Conservation (phyloP, 2,329 filamentous ascomycete species). For the Aureobasidium sp. region DNA sequence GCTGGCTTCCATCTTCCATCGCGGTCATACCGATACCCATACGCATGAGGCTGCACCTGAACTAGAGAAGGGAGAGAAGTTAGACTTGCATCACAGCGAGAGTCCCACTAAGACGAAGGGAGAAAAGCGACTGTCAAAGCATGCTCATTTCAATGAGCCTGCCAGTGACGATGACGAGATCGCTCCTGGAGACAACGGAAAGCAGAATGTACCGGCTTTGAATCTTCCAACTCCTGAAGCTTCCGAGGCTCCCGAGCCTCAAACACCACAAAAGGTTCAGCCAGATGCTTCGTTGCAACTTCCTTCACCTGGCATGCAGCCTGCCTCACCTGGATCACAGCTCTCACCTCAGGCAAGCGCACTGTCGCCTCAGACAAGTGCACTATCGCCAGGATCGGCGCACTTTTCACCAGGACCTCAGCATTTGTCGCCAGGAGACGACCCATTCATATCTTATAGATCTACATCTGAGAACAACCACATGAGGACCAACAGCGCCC, state of each 20-base stretch:
- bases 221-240: conserved; percentile 9
- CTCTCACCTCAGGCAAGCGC: too few relatives aligned
- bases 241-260: neutral
- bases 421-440: neutral
- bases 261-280: neutral
- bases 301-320: neutral
- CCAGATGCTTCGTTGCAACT: neutral
- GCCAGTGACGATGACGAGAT: conserved; percentile 10
- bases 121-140: conserved; percentile 19
- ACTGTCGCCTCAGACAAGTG: neutral
- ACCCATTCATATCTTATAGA: neutral
- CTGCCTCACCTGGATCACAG: neutral
- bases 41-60: conserved; percentile 7
- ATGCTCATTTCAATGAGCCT: conserved; percentile 17
- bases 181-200: neutral
- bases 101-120: neutral
- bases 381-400: neutral
- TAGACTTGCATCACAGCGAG: neutral
- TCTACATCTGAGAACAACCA: neutral
- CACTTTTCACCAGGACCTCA: neutral
- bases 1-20: conserved; percentile 22
- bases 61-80: neutral
- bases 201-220: neutral
- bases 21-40: conserved; percentile 13
- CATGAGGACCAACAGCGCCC: neutral